Base-by-base conservation (phyloP, 805 yeast genomes). In the Citeromyces matritensis region DNA sequence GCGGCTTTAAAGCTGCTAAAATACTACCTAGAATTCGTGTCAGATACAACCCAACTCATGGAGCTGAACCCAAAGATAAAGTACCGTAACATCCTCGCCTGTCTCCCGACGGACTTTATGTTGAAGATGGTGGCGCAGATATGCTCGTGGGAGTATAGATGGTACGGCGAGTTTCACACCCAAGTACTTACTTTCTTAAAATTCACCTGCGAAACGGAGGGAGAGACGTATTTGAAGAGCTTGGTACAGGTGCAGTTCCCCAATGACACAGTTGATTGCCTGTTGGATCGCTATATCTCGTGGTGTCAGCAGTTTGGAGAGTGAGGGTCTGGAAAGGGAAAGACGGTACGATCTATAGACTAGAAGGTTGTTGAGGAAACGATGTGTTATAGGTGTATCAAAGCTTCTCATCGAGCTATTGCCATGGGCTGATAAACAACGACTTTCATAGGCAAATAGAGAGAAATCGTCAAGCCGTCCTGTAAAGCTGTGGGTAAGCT, bases 71-170 rank as follows among this genome's bases (percentile, higher is more conserved):
- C 37, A 17, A 17, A 17, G 21, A 17, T 17, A 17, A 17, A 17
- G 9, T 39, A 38, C 12, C 35, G 35, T 19, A 33, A 33, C 3
- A 29, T 36, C 23, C 32, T 37, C 15, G 30, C 38, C 8, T 42
- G 30, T 26, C 27, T 35, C 15, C 35, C 15, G 30, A 34, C 34
- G 27, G 29, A 30, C 29, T 49, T 51, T 23, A 41, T 68, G 7
- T 40, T 69, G 9, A 57, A 56, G 19, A 36, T 63, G 3, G 42
- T 73, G 24, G 55, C 69, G 36, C 65, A 65, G 38, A 51, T 67
- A 21, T 55, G 73, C 14, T 65, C 81, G 34, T 80, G 79, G 66
- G 65, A 73, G 36, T 51, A 66, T 24, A 57, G 86, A 29, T 80
- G 76, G 65, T 78, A 77, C 43, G 73, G 67, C 40, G 71, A 62